These are phyloP conservation scores for Trichoderma sp. DNA, from an alignment of 2,329 filamentous ascomycete genomes.

Conservation along the genomic window DNA sequence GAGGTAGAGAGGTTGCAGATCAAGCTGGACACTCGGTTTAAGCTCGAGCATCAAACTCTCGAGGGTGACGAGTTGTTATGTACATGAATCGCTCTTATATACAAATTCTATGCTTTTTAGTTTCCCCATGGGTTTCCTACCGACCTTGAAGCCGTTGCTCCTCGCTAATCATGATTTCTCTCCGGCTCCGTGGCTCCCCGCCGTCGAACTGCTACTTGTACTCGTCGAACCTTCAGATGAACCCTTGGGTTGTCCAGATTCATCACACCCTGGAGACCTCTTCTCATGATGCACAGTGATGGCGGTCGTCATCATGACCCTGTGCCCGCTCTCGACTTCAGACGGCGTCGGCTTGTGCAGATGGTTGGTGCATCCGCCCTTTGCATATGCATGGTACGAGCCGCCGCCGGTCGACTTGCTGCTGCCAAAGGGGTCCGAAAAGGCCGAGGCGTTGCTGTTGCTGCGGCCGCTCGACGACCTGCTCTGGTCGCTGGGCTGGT, in stretches of 20 bases:
- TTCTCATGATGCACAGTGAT: conserved; percentile 21
- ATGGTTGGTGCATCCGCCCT: conserved; percentile 1
- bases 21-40: too few relatives aligned
- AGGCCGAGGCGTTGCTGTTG: background rate
- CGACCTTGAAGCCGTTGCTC: background rate
- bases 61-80: too few relatives aligned
- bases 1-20: too few relatives aligned
- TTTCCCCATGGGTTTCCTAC: too few relatives aligned
- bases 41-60: too few relatives aligned
- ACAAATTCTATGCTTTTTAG: background rate
- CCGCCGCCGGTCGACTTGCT: conserved; percentile 15
- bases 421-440: conserved; percentile 6
- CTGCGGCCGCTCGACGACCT: background rate
- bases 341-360: conserved; percentile 10
- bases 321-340: conserved; percentile 9
- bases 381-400: conserved; percentile 20
- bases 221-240: background rate
- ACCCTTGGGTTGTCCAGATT: background rate
- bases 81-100: background rate
- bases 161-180: conserved; percentile 15
- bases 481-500: background rate
- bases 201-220: background rate
- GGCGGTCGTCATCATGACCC: conserved; percentile 22
- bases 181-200: background rate
- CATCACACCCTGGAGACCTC: background rate